Base-by-base conservation (phyloP, 176 grass and related monocot genomes). In the Hordeum vulgare region DNA sequence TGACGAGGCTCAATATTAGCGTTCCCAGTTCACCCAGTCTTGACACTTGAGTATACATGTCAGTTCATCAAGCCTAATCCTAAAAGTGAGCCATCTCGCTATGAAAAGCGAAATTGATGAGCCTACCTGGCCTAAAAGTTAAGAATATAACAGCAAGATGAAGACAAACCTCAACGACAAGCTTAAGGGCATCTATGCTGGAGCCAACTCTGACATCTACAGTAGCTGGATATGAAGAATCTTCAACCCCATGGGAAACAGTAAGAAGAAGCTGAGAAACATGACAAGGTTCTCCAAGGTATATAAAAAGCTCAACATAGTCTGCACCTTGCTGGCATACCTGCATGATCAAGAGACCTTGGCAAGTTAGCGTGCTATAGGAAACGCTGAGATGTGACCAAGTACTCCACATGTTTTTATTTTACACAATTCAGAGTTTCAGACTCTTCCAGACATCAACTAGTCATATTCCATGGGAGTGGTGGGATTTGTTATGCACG, bases 231-330 rank as follows among this genome's bases (percentile, higher is more conserved):
- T 88, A 99, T 21, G 96, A 94, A 58, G 89, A 94, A 85, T 98
- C 96, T 79, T 94, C 87, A 71, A 56, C 89, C 74, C 87, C 91
- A 6, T 99, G 96, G 29, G 96, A 92, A 44, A 99, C 78, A 78
- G 96, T 96, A 80, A 99, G 88, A 85, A 99, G 93, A 85, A 99
- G 83, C 66, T 94, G 91, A 76, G 83, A 92, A 63, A 99, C 83
- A 26, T 96, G 89, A 74, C 91, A 95, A 85, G 96, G 96, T 83
- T 99, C 96, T 63, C 85, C 89, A 81, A 99, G 89, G 87, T 90
- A 99, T 64, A 99, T 94, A 90, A 99, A 99, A 75, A 99, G 75
- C 83, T 99, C 96, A 64, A 99, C 91, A 66, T 96, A 90, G 81
- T 99, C 91, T 76, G 96, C 96, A 79, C 86, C 96, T 81, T 90